Conservation (phyloP, 495 filamentous ascomycete species). For the Aspergillus nanangensis region DNA sequence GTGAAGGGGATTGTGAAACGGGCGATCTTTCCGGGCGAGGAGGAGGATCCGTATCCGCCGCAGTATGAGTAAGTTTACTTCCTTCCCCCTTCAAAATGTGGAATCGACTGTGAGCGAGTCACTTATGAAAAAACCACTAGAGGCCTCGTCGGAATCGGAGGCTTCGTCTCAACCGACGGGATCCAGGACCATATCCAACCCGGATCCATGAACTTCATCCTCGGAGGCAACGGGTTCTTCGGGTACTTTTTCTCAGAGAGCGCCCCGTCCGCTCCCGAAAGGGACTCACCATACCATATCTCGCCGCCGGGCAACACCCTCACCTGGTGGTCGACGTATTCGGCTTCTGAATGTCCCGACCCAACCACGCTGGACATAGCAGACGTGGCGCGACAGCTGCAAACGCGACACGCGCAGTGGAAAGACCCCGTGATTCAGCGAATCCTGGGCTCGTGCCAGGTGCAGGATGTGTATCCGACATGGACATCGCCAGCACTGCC, state of each 20-base stretch:
- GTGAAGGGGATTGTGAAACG: conserved; percentile 46
- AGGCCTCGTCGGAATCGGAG: conserved; percentile 49
- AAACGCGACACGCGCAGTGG: conserved; percentile 42
- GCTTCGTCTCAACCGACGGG: conserved; percentile 38
- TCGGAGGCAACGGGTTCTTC: conserved; percentile 54
- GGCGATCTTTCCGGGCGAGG: conserved; percentile 36
- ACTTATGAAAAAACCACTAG: no score
- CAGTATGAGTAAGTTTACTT: conserved; percentile 34
- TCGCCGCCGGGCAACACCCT: conserved; percentile 30
- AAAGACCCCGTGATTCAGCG: conserved; percentile 46
- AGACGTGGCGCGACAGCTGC: conserved; percentile 35
- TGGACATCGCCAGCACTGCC: conserved; percentile 48
- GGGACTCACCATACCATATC: conserved; percentile 23
- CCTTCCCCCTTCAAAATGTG: neutral
- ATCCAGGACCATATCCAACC: conserved; percentile 20
- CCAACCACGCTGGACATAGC: conserved; percentile 32
- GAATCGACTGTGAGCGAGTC: no score
- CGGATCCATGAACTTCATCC: conserved; percentile 48
- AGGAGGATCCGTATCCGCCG: conserved; percentile 28
- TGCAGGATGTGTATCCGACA: conserved; percentile 49
- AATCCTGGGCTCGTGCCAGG: conserved; percentile 32
- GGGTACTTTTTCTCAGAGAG: conserved; percentile 44
- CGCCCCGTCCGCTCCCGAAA: conserved; percentile 10
- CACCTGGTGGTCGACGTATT: conserved; percentile 49
- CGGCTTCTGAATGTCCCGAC: conserved; percentile 30